phyloP scores from a whole-genome alignment of 2,329 filamentous ascomycete species.

The Coniochaeta sp. region DNA sequence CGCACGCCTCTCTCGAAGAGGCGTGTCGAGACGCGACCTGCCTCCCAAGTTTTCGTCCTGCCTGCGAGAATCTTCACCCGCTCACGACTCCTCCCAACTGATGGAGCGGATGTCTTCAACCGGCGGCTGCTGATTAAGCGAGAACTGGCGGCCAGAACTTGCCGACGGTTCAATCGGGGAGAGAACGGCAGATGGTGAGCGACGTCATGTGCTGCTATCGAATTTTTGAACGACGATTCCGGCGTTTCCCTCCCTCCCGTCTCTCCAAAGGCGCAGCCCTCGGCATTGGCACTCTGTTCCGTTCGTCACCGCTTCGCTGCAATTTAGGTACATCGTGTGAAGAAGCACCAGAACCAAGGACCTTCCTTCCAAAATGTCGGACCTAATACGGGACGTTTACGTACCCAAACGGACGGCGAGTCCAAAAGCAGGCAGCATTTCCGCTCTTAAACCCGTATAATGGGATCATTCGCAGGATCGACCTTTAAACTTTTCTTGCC shows the following conservation, averaged over 20 bases:
- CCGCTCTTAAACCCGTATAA: background rate
- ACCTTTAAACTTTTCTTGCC: background rate
- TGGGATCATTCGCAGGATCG: background rate
- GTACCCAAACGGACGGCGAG: background rate
- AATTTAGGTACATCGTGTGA: background rate
- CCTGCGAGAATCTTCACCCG: background rate
- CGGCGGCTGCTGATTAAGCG: background rate
- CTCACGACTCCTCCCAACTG: background rate
- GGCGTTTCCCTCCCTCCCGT: too few species aligned
- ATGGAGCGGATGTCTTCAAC: background rate
- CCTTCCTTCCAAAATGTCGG: background rate
- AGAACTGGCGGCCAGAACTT: background rate
- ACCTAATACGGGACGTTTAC: background rate
- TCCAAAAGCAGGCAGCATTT: background rate
- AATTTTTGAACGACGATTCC: background rate
- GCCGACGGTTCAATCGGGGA: background rate
- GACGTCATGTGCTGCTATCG: background rate
- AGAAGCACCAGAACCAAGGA: background rate
- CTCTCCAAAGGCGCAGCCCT: background rate
- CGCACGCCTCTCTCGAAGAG: background rate
- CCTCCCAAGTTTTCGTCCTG: background rate
- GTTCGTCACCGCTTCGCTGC: background rate
- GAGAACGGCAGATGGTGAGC: background rate
- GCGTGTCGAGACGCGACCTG: background rate
- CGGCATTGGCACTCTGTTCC: background rate